phyloP scores from a whole-genome alignment of 202 grass and related monocot species.

The Musa balbisiana region DNA sequence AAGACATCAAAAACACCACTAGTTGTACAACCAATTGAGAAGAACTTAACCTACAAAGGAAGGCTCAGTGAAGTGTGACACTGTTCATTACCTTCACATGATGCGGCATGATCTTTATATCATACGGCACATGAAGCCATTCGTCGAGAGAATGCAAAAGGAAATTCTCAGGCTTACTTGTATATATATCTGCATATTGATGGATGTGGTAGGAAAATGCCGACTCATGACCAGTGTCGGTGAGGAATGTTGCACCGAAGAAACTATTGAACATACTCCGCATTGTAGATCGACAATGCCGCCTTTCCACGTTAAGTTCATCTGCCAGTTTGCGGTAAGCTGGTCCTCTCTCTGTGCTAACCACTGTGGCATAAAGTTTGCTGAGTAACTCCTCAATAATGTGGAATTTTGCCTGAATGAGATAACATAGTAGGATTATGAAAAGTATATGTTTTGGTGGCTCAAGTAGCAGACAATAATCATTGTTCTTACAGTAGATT shows the following conservation, averaged over 20 bases:
- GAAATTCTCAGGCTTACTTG: slow-evolving; percentile 87
- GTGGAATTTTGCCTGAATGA: slow-evolving; percentile 74
- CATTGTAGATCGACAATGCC: slow-evolving; percentile 58
- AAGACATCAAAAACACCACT: slow-evolving; percentile 17
- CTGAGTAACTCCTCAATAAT: slow-evolving; percentile 89
- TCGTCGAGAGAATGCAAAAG: slow-evolving; percentile 53
- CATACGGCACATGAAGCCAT: slow-evolving; percentile 91
- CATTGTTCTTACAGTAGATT: too few relatives aligned
- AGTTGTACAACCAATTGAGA: not conserved
- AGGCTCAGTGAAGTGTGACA: not conserved
- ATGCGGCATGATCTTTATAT: slow-evolving; percentile 99
- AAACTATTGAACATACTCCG: slow-evolving; percentile 64
- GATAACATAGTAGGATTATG: slow-evolving; percentile 4
- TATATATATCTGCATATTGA: slow-evolving; percentile 97
- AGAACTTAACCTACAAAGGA: not conserved
- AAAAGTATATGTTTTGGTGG: slow-evolving; percentile 1
- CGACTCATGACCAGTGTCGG: slow-evolving; percentile 91
- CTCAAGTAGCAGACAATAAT: slow-evolving; percentile 2
- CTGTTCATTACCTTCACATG: slow-evolving; percentile 62
- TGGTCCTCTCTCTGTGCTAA: slow-evolving; percentile 79
- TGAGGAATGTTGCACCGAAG: slow-evolving; percentile 92
- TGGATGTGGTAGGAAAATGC: slow-evolving; percentile 95
- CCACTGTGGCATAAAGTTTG: slow-evolving; percentile 76
- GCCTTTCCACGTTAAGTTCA: slow-evolving; percentile 81
- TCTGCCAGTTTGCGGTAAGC: slow-evolving; percentile 58